A percentile compares a stretch with the other conserved stretches of the same genome.
phyloP scores from a whole-genome alignment of 306 rosid genomes.

The Elaeagnus macrophylla region DNA sequence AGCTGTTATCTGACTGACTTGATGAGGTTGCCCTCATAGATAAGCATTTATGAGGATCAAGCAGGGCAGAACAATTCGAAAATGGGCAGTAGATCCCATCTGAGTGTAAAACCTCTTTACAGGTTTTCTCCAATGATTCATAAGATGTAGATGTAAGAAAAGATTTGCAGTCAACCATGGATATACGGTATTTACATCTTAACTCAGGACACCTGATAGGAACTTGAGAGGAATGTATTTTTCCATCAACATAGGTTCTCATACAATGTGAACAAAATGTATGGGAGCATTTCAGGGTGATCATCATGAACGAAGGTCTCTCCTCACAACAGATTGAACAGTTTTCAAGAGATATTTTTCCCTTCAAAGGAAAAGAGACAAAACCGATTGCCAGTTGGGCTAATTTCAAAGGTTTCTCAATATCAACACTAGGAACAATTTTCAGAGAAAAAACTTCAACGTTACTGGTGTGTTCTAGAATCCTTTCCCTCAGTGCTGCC shows the following conservation, averaged over 20 bases:
- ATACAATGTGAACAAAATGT: constrained; percentile 80
- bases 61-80: constrained; percentile 74
- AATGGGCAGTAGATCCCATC: constrained; percentile 79
- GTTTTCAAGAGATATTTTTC: constrained; percentile 43
- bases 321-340: constrained; percentile 90
- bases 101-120: constrained; percentile 44
- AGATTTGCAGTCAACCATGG: constrained; percentile 51
- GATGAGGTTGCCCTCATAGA: constrained; percentile 72
- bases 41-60: constrained; percentile 58
- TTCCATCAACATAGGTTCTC: constrained; percentile 64
- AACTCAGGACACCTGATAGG: constrained; percentile 80
- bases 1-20: constrained; percentile 62
- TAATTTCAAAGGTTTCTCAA: constrained; percentile 61
- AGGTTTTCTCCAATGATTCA: constrained; percentile 56
- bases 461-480: constrained; percentile 55
- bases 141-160: constrained; percentile 70
- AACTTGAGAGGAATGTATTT: constrained; percentile 61
- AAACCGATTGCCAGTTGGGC: constrained; percentile 89
- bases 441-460: constrained; percentile 64
- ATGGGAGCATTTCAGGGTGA: constrained; percentile 85
- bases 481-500: constrained; percentile 68
- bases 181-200: constrained; percentile 66
- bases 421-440: constrained; percentile 46
- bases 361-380: constrained; percentile 48
- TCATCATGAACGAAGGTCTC: constrained; percentile 60